Evolutionary conservation across 768 basidiomycete genomes (phyloP).

Genomic region (Suillus fuscotomentosus): DNA sequence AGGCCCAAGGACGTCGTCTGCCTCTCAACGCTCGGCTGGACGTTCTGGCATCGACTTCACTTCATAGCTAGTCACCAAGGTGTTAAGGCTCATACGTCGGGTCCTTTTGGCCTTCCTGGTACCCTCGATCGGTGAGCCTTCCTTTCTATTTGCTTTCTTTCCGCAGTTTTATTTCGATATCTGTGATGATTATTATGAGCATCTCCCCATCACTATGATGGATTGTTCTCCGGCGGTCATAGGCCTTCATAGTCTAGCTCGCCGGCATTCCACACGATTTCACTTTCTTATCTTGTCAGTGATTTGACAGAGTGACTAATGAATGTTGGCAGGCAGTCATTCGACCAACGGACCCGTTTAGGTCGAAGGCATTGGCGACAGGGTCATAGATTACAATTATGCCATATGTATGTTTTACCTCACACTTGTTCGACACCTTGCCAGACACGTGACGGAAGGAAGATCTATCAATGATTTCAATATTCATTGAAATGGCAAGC

Average conservation of each 20-base stretch:
- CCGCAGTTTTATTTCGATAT: background rate
- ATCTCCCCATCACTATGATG: background rate
- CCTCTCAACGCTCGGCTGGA: too few species aligned
- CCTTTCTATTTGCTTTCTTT: background rate
- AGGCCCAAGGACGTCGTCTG: too few species aligned
- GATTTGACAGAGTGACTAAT: background rate
- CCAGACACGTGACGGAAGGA: too few species aligned
- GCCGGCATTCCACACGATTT: background rate
- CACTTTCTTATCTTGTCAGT: background rate
- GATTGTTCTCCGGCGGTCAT: background rate
- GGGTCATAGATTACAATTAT: slow-evolving; percentile 40
- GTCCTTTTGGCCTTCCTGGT: background rate
- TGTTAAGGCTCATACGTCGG: background rate
- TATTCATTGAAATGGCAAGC: too few species aligned
- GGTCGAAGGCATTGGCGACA: slow-evolving; percentile 46
- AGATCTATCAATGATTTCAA: too few species aligned
- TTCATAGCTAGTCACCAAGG: too few species aligned
- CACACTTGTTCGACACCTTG: background rate
- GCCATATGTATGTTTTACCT: slow-evolving; percentile 35
- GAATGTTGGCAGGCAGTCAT: slow-evolving; percentile 48
- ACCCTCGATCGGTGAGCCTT: background rate
- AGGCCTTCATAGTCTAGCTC: background rate
- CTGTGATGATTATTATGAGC: background rate
- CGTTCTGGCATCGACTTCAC: too few species aligned
- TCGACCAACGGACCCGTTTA: slow-evolving; percentile 51